Percentiles rank a stretch among this genome's conserved stretches.
Conservation (phyloP, 768 basidiomycete species). For the Mycena pura region DNA sequence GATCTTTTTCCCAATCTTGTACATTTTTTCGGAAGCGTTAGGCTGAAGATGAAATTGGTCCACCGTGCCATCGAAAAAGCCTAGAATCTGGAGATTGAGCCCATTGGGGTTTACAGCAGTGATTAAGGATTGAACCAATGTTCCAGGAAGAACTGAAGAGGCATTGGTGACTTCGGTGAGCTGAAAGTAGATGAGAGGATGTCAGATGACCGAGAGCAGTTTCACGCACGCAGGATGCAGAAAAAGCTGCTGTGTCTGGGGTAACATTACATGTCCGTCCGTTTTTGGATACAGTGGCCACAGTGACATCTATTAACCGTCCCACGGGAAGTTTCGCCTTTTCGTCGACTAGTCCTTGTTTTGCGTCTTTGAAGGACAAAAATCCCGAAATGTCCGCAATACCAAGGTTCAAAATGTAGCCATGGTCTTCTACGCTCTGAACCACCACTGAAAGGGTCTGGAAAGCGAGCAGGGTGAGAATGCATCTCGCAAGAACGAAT, state of each 20-base stretch:
- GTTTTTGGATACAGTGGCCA: constrained; percentile 74
- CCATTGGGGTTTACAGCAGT: constrained; percentile 78
- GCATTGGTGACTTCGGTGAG: constrained; percentile 81
- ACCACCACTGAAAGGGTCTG: constrained; percentile 81
- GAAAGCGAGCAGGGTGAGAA: constrained; percentile 17
- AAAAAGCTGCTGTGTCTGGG: constrained; percentile 54
- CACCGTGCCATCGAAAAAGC: constrained; percentile 90
- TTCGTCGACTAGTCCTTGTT: constrained; percentile 42
- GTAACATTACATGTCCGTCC: constrained; percentile 80
- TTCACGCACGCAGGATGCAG: constrained; percentile 60
- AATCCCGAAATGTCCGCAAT: constrained; percentile 83
- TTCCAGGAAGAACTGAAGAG: constrained; percentile 85
- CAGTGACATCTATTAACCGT: constrained; percentile 68
- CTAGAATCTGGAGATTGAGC: constrained; percentile 86
- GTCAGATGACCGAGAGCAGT: neutral
- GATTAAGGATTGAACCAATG: constrained; percentile 81
- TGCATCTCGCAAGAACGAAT: neutral
- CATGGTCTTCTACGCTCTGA: constrained; percentile 91
- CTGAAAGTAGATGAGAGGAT: constrained; percentile 40
- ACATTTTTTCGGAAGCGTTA: constrained; percentile 47
- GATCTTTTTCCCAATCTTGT: constrained; percentile 76
- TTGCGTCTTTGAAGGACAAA: constrained; percentile 76
- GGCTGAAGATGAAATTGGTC: constrained; percentile 79
- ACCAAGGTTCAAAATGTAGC: constrained; percentile 89
- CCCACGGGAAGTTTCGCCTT: constrained; percentile 61